phyloP scores from a whole-genome alignment of 106 monocot species.

The Hemerocallis citrina region DNA sequence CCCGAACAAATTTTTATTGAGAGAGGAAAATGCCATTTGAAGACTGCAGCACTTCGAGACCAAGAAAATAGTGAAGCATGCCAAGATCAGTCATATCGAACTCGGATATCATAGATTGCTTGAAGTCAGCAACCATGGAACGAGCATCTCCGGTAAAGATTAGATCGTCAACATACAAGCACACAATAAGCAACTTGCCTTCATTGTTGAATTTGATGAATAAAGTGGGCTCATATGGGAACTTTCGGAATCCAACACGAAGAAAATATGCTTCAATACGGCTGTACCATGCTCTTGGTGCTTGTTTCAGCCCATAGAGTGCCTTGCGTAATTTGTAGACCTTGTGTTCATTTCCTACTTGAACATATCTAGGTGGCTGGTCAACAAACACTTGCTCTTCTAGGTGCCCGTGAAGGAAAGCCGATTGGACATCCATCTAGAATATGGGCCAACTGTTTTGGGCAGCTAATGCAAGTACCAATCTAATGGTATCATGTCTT shows the following conservation, averaged over 20 bases:
- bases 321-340: not conserved
- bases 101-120: not conserved
- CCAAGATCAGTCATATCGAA: constrained; percentile 6
- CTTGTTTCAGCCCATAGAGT: constrained; percentile 8
- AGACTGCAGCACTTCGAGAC: constrained; percentile 3
- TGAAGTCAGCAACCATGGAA: not conserved
- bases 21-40: constrained; percentile 1
- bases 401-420: not conserved
- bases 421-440: constrained; percentile 4
- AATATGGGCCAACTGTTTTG: not conserved
- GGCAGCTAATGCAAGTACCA: not conserved
- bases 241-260: not conserved
- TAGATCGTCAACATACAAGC: constrained; percentile 9
- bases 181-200: not conserved
- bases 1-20: constrained; percentile 2
- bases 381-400: constrained; percentile 4
- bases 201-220: not conserved
- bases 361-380: not conserved
- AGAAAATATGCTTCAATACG: not conserved
- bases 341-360: not conserved
- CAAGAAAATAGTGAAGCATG: constrained; percentile 2
- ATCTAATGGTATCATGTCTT: not conserved
- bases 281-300: not conserved
- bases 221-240: constrained; percentile 13
- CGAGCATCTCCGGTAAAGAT: no score